Percentiles rank a stretch among this genome's conserved stretches.
Conservation (phyloP, 805 yeast species). For the Priceomyces fermenticarens region DNA sequence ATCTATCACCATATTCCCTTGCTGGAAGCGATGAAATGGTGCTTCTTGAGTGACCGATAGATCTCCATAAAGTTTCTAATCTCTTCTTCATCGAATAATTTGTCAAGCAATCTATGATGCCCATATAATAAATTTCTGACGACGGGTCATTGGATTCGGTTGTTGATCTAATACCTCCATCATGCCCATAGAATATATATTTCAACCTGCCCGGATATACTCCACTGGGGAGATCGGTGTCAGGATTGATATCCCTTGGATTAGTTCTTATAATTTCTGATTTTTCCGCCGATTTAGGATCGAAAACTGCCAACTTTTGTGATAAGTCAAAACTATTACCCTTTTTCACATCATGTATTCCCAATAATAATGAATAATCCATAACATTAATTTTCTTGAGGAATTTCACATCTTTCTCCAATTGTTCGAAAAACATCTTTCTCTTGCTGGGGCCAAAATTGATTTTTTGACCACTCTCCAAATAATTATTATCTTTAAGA, state of each 20-base stretch:
- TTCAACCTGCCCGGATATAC: constrained; percentile 48
- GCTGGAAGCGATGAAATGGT: constrained; percentile 91
- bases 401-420: constrained; percentile 70
- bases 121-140: constrained; percentile 77
- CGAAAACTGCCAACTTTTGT: constrained; percentile 43
- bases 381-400: constrained; percentile 77
- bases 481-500: constrained; percentile 86
- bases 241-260: constrained; percentile 41
- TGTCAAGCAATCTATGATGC: constrained; percentile 92
- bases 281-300: constrained; percentile 38
- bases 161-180: constrained; percentile 82
- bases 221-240: constrained; percentile 39
- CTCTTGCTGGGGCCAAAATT: constrained; percentile 72
- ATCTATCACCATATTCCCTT: constrained; percentile 82
- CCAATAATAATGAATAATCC: constrained; percentile 92
- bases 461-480: constrained; percentile 62
- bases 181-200: constrained; percentile 67
- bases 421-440: constrained; percentile 59
- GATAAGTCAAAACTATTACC: constrained; percentile 43
- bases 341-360: constrained; percentile 72
- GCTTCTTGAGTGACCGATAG: constrained; percentile 62
- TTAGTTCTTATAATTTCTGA: constrained; percentile 43
- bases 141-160: constrained; percentile 58
- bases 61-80: constrained; percentile 83
- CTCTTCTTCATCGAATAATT: constrained; percentile 69